Conservation (phyloP, 257 asterid genomes). For the Nyctanthes arbortristis region DNA sequence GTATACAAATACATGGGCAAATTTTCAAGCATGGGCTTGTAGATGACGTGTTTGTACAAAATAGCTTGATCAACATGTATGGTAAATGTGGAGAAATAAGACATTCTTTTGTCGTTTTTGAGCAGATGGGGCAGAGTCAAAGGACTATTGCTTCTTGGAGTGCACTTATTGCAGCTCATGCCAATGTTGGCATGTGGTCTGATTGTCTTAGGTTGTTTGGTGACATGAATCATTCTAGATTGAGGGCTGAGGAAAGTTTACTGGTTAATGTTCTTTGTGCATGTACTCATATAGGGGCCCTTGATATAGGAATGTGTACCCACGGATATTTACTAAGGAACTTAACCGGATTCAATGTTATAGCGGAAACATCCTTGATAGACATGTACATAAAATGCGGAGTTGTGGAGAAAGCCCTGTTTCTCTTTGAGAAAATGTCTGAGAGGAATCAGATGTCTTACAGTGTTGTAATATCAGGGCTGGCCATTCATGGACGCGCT, state of each 20-base stretch:
- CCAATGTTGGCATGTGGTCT: slow-evolving; percentile 54
- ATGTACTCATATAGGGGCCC: slow-evolving; percentile 60
- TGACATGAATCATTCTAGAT: slow-evolving; percentile 44
- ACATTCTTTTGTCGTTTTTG: slow-evolving; percentile 46
- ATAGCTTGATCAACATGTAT: slow-evolving; percentile 72
- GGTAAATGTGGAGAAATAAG: slow-evolving; percentile 61
- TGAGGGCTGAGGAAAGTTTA: slow-evolving; percentile 79
- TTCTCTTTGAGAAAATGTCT: slow-evolving; percentile 46
- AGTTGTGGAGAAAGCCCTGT: slow-evolving; percentile 54
- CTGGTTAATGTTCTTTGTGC: slow-evolving; percentile 74
- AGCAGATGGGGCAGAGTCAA: slow-evolving; percentile 38
- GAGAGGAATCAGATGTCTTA: slow-evolving; percentile 56
- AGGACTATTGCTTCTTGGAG: slow-evolving; percentile 88
- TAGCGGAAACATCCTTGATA: slow-evolving; percentile 57
- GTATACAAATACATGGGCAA: slow-evolving; percentile 77
- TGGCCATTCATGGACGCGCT: slow-evolving; percentile 62
- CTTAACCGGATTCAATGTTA: slow-evolving; percentile 61
- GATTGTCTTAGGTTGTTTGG: slow-evolving; percentile 58
- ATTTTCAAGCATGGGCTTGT: slow-evolving; percentile 51
- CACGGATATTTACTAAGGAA: slow-evolving; percentile 68
- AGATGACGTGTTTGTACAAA: slow-evolving; percentile 66
- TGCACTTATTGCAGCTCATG: slow-evolving; percentile 67
- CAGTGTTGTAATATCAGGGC: slow-evolving; percentile 66
- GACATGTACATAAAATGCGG: slow-evolving; percentile 81
- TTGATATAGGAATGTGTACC: slow-evolving; percentile 53